A percentile compares a stretch with the other conserved stretches of the same genome.
Conservation (phyloP, 441 rosid species). For the Mallotus japonicus region DNA sequence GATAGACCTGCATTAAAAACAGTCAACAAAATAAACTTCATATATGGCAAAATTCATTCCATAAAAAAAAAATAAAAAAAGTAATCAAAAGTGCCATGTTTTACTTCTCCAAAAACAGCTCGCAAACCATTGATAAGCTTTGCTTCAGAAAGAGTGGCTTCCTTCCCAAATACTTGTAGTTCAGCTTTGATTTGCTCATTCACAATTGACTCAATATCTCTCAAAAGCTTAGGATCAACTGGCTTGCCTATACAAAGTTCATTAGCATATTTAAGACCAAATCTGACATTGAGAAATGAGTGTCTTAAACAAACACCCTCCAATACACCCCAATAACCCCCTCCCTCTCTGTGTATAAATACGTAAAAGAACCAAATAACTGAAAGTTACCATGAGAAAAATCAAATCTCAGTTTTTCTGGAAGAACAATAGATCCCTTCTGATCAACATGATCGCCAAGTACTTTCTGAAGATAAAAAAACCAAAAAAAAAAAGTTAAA, state of each 20-base stretch:
- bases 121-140: constrained; percentile 75
- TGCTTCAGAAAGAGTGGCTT: constrained; percentile 75
- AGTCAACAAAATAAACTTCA: background rate
- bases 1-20: constrained; percentile 64
- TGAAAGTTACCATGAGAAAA: constrained; percentile 82
- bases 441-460: constrained; percentile 96
- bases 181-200: constrained; percentile 85
- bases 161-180: constrained; percentile 80
- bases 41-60: background rate
- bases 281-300: constrained; percentile 4
- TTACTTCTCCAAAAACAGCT: constrained; percentile 99
- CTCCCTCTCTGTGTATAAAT: background rate
- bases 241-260: constrained; percentile 62
- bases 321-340: background rate
- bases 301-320: background rate
- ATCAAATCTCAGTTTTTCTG: constrained; percentile 94
- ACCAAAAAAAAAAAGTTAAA: constrained; percentile 3
- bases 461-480: constrained; percentile 60
- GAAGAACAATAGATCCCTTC: constrained; percentile 97
- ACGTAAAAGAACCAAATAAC: background rate
- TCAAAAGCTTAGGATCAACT: constrained; percentile 70
- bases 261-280: constrained; percentile 19
- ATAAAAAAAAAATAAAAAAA: background rate
- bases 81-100: constrained; percentile 19
- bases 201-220: constrained; percentile 81